phyloP scores from a whole-genome alignment of 805 yeast species.

The Myxozyma neotropica region DNA sequence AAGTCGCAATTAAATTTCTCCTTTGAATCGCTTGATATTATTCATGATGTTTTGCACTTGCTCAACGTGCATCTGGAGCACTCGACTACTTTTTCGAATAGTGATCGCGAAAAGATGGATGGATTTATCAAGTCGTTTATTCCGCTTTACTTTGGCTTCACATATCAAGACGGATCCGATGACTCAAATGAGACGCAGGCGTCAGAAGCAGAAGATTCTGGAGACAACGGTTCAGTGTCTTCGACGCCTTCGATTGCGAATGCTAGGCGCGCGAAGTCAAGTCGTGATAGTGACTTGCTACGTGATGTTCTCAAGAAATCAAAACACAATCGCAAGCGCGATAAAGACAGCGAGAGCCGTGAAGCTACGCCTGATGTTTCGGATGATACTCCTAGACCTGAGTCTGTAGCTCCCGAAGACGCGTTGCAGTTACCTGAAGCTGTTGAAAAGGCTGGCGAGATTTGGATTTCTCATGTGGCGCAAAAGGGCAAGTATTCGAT shows the following conservation, averaged over 20 bases:
- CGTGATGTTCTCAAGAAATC: conserved; percentile 54
- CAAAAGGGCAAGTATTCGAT: conserved; percentile 35
- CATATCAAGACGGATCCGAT: conserved; percentile 40
- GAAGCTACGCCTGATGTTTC: conserved; percentile 33
- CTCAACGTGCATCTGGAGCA: conserved; percentile 66
- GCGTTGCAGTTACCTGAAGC: conserved; percentile 30
- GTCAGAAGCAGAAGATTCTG: conserved; percentile 22
- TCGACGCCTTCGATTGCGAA: conserved; percentile 1
- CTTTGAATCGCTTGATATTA: conserved; percentile 65
- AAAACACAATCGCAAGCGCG: conserved; percentile 27
- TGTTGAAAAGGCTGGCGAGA: conserved; percentile 35
- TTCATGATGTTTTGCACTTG: conserved; percentile 72
- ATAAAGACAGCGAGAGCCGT: conserved; percentile 26
- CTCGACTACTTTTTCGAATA: conserved; percentile 72
- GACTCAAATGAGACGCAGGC: conserved; percentile 27
- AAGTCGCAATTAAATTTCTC: conserved; percentile 67
- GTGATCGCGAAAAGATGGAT: conserved; percentile 76
- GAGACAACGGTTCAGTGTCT: conserved; percentile 21
- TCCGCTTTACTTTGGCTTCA: conserved; percentile 62
- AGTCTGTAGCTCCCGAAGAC: conserved; percentile 19
- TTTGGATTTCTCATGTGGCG: conserved; percentile 40
- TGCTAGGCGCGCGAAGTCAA: conserved; percentile 6
- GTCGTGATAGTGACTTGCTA: conserved; percentile 46
- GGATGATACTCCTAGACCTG: conserved; percentile 21
- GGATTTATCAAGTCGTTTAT: conserved; percentile 72